Conservation (phyloP, 2,329 filamentous ascomycete genomes). For the Fusarium proliferatum region DNA sequence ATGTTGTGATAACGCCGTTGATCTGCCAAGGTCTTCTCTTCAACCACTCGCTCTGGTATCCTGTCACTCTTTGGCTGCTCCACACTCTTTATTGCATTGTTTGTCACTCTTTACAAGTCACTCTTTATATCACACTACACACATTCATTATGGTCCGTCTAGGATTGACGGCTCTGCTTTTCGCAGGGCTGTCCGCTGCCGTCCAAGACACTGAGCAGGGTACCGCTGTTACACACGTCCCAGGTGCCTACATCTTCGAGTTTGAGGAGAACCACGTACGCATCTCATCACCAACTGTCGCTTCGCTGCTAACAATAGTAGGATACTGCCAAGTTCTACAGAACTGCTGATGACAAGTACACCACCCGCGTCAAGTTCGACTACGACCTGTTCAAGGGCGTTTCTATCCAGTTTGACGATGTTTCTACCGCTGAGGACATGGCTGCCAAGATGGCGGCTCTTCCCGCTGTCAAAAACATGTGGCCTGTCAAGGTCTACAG, state of each 20-base stretch:
- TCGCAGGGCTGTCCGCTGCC: constrained; percentile 27
- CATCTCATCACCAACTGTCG: rapidly evolving
- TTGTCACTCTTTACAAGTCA: constrained; percentile 4
- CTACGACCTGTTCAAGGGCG: constrained; percentile 65
- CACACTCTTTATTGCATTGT: background rate
- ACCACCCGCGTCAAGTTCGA: constrained; percentile 58
- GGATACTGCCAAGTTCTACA: constrained; percentile 50
- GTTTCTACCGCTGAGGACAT: constrained; percentile 55
- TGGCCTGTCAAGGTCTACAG: constrained; percentile 60
- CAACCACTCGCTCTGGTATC: constrained; percentile 1
- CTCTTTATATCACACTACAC: constrained; percentile 6
- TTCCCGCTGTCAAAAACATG: constrained; percentile 59
- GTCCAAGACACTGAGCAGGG: constrained; percentile 14
- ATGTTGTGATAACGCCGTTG: background rate
- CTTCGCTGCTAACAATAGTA: constrained; percentile 32
- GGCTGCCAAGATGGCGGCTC: constrained; percentile 54
- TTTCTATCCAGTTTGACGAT: constrained; percentile 64
- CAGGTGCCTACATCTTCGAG: constrained; percentile 65
- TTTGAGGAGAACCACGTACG: constrained; percentile 61
- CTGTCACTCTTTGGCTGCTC: background rate
- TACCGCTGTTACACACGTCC: constrained; percentile 28
- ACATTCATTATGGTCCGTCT: constrained; percentile 22
- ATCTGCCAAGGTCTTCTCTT: constrained; percentile 8
- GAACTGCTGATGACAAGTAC: constrained; percentile 5
- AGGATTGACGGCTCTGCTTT: constrained; percentile 24